These are phyloP conservation scores for Trichoderma parareesei DNA, from an alignment of 495 filamentous ascomycete species.

Conservation along the genomic window DNA sequence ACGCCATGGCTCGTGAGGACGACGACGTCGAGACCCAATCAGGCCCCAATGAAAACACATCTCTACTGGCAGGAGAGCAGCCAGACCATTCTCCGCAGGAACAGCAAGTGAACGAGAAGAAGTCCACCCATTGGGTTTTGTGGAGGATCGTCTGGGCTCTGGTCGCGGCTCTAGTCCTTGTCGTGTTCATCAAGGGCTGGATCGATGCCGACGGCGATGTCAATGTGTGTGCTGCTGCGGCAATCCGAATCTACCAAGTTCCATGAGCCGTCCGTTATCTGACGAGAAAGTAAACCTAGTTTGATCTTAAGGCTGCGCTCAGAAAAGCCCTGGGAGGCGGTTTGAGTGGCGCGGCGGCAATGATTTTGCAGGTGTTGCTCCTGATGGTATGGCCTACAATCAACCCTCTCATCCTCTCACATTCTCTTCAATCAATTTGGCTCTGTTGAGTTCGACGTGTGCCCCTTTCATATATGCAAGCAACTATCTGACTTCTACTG, in stretches of 20 bases:
- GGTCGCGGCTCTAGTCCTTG: conserved; percentile 15
- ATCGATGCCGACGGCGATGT: conserved; percentile 25
- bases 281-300: conserved; percentile 14
- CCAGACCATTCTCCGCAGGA: not conserved
- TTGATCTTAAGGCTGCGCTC: conserved; percentile 22
- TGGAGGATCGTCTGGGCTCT: conserved; percentile 23
- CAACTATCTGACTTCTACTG: not conserved
- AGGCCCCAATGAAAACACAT: not conserved
- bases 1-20: not conserved
- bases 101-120: not conserved
- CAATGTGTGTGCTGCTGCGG: conserved; percentile 14
- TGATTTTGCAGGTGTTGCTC: conserved; percentile 29
- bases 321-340: conserved; percentile 25
- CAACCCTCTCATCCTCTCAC: not conserved
- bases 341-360: conserved; percentile 25
- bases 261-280: not conserved
- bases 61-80: not conserved
- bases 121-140: conserved; percentile 11
- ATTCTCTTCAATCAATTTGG: not conserved
- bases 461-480: too few species aligned
- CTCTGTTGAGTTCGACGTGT: too few species aligned
- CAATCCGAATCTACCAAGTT: too few species aligned
- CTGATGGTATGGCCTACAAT: conserved; percentile 24
- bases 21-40: not conserved
- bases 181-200: conserved; percentile 26